Base-by-base conservation (phyloP, 2,329 filamentous ascomycete species). In the Colletotrichum coccodes region DNA sequence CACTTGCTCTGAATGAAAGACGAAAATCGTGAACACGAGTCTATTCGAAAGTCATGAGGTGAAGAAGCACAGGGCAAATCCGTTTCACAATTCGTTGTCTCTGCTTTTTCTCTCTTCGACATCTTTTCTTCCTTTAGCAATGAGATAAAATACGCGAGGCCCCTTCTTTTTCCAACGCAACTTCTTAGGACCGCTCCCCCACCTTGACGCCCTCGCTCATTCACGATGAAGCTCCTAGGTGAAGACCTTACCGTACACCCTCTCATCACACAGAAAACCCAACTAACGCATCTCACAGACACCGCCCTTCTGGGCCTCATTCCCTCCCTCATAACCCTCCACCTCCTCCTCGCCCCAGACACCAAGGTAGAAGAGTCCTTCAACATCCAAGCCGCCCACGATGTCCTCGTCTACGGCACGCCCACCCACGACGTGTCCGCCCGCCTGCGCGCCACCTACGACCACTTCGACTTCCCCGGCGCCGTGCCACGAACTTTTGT, bases 301-400 rank as follows among this genome's bases (percentile, higher is more conserved):
- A 72, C 78, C 32, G 66, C 85, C 18, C 76, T 91, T 46, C 78
- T 82, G 60, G 76, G 90, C 71, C 80, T 90, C 57, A 83, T 94
- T 66, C 92, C 93, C 1, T 78, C 85, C 3, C 77, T 91, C 38
- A 85, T 93, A 73, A 78, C 92, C 67, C 63, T 92, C 62, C 93
- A 97, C 79, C 89, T 97, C 63, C 76, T 90, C 70, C 78, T 90
- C 28, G 90, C 95, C 12, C 96, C 96, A 1, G 95, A 97, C 83
- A 98, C 95, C 65, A 99, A 99, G 80, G 96, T 99, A 68, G 96
- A 99, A 80, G 96, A 99, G 81, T 98, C 95, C 0, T 98, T 99
- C 87, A 97, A 97, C 79, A 90, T 98, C 67, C 96, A 99, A 79
- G 96, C 96, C 6, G 88, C 91, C 3, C 96, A 98, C 80, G 96